Evolutionary conservation across 768 basidiomycete species (phyloP).

Genomic region (Royoungia palumana): DNA sequence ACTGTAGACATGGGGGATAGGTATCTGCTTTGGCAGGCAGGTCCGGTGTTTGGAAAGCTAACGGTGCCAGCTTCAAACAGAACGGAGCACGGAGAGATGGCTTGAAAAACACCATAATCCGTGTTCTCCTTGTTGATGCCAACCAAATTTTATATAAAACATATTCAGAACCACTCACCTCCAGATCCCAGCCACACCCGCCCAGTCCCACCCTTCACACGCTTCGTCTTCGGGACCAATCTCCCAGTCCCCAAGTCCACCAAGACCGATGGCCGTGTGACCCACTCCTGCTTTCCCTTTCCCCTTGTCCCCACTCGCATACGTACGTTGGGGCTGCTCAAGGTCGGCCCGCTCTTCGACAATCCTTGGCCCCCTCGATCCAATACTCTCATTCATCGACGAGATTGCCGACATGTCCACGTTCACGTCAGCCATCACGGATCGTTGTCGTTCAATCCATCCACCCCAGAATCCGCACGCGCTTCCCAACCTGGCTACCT

Average conservation of each 20-base stretch:
- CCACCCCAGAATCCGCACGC: conserved; percentile 40
- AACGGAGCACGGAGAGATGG: neutral
- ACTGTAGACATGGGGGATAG: no score
- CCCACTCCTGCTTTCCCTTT: conserved; percentile 15
- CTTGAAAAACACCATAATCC: no score
- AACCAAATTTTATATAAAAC: neutral
- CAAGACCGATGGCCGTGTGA: neutral
- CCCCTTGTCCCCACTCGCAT: conserved; percentile 8
- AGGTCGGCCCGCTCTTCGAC: conserved; percentile 10
- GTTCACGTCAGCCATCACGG: neutral
- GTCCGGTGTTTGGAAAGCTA: no score
- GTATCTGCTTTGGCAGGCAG: neutral
- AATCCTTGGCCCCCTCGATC: conserved; percentile 13
- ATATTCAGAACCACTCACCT: conserved; percentile 34
- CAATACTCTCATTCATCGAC: neutral
- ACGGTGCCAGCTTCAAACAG: no score
- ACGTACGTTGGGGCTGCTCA: conserved; percentile 2
- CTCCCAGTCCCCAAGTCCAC: conserved; percentile 20
- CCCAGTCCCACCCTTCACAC: conserved; percentile 57
- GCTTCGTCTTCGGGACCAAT: conserved; percentile 18
- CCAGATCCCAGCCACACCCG: conserved; percentile 52
- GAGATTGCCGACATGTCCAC: neutral
- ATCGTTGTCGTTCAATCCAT: conserved; percentile 13
- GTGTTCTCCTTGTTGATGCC: neutral
- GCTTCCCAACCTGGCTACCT: conserved; percentile 40